Conservation (phyloP, 257 asterid genomes). For the Lithospermum erythrorhizon region DNA sequence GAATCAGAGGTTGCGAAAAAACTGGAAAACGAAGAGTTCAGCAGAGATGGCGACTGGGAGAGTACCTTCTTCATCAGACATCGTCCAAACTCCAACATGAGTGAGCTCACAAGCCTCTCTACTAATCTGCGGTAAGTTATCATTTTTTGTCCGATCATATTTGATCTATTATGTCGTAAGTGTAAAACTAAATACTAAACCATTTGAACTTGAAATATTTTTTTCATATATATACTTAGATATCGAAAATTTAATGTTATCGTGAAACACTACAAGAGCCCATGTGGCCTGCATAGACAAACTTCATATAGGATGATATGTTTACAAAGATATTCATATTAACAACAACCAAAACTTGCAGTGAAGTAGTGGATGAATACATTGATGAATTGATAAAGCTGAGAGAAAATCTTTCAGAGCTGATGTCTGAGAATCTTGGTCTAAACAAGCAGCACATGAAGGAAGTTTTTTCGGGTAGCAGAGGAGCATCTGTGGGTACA, state of each 20-base stretch:
- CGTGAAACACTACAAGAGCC: too few relatives aligned
- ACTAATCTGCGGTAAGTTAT: slow-evolving; percentile 42
- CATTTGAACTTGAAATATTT: too few relatives aligned
- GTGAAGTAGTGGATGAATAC: slow-evolving; percentile 56
- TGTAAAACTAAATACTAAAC: too few relatives aligned
- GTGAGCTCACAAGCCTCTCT: slow-evolving; percentile 36
- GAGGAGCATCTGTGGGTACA: slow-evolving; percentile 61
- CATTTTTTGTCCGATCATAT: too few relatives aligned
- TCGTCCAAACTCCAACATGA: slow-evolving; percentile 59
- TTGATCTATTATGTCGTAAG: too few relatives aligned
- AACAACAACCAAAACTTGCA: slow-evolving; percentile 16
- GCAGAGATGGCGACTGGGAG: slow-evolving; percentile 57
- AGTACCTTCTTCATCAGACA: slow-evolving; percentile 62
- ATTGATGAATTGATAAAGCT: slow-evolving; percentile 47
- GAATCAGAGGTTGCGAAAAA: slow-evolving; percentile 42
- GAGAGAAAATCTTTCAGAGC: slow-evolving; percentile 61
- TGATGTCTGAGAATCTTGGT: slow-evolving; percentile 70
- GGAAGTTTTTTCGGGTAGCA: slow-evolving; percentile 57
- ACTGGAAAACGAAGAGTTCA: slow-evolving; percentile 28
- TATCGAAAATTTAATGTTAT: too few relatives aligned
- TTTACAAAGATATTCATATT: too few relatives aligned
- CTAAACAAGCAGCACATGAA: slow-evolving; percentile 44
- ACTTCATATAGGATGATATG: neutral
- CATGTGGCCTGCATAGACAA: neutral
- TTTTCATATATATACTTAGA: too few relatives aligned